Evolutionary conservation across 2,329 filamentous ascomycete genomes (phyloP).

Genomic region (Aspergillus caelatus): DNA sequence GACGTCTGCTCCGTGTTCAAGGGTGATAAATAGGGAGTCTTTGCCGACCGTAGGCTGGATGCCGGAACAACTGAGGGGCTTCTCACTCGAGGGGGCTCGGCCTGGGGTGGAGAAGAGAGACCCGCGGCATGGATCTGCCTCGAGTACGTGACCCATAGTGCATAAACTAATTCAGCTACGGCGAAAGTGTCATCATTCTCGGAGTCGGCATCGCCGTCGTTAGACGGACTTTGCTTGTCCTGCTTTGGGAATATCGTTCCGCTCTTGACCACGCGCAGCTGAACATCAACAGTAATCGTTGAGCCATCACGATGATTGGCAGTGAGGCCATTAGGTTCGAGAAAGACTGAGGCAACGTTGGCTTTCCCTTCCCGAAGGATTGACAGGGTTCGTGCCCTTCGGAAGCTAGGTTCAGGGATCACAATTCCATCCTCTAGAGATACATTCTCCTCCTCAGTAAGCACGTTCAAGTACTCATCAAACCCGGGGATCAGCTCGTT

Average conservation of each 20-base stretch:
- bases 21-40: conserved; percentile 30
- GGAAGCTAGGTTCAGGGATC: conserved; percentile 93
- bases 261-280: conserved; percentile 94
- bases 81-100: conserved; percentile 58
- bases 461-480: conserved; percentile 75
- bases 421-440: conserved; percentile 90
- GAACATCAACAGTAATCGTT: conserved; percentile 90
- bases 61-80: conserved; percentile 77
- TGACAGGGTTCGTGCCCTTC: conserved; percentile 81
- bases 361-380: conserved; percentile 80
- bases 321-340: conserved; percentile 80
- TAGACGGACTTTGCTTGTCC: conserved; percentile 66
- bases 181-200: conserved; percentile 47
- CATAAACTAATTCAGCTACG: conserved; percentile 83
- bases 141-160: conserved; percentile 96
- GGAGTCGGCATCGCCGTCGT: conserved; percentile 60
- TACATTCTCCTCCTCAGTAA: conserved; percentile 85
- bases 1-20: conserved; percentile 28
- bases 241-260: conserved; percentile 67
- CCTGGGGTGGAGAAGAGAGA: conserved; percentile 55
- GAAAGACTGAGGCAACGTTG: conserved; percentile 76
- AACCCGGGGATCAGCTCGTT: conserved; percentile 84
- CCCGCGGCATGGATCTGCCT: conserved; percentile 81
- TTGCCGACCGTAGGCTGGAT: conserved; percentile 66
- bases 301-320: conserved; percentile 89